These are phyloP conservation scores for Metrosideros polymorpha DNA, from an alignment of 441 rosid genomes.

Conservation along the genomic window DNA sequence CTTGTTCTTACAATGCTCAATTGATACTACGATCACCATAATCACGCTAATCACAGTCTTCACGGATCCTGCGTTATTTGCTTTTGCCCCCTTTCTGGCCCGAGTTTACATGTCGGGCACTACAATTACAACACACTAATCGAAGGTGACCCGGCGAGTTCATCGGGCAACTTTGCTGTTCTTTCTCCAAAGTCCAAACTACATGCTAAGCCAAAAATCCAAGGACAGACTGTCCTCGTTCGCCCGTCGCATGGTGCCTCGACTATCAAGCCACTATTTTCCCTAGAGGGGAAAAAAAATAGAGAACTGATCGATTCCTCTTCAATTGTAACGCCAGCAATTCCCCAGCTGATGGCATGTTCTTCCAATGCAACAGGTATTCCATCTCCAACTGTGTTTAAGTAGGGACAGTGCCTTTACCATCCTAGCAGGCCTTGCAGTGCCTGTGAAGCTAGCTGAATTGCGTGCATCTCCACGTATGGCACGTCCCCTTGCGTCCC, in stretches of 20 bases:
- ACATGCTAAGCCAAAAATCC: not conserved
- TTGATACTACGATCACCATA: not conserved
- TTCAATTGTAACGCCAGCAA: not conserved
- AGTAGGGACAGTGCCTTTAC: not conserved
- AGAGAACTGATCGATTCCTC: not conserved
- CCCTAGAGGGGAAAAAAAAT: not conserved
- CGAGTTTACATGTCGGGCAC: not conserved
- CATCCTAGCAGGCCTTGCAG: not conserved
- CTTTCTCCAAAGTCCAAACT: not conserved
- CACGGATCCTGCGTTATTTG: not conserved
- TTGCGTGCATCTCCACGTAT: not conserved
- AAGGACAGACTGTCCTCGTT: not conserved
- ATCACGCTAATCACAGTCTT: not conserved
- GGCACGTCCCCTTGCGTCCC: not conserved
- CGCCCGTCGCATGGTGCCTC: not conserved
- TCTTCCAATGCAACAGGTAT: not conserved
- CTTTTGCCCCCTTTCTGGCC: not conserved
- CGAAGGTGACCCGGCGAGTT: not conserved
- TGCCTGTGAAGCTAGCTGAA: not conserved
- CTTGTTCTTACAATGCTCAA: not conserved
- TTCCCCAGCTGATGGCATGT: not conserved
- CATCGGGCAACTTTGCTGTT: not conserved
- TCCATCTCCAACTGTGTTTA: not conserved
- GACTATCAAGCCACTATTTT: not conserved
- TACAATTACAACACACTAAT: not conserved